Conservation (phyloP, 306 rosid genomes). For the Corylus americana region DNA sequence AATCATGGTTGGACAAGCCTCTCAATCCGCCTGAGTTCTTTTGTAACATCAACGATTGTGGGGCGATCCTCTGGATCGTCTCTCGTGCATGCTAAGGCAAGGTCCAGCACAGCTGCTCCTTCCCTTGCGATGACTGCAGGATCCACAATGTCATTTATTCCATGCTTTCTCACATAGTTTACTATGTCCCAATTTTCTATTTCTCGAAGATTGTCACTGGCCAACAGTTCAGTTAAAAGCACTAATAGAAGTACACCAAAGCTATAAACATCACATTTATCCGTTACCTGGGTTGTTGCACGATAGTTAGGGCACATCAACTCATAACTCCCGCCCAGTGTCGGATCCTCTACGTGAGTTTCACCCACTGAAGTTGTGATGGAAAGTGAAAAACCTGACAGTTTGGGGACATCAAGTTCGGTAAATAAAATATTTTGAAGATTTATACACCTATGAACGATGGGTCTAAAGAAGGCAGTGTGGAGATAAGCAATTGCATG, state of each 20-base stretch:
- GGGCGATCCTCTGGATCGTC: not conserved
- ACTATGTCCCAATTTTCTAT: not conserved
- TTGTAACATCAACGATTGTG: no score
- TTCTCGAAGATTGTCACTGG: no score
- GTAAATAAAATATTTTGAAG: not conserved
- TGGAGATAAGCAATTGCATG: no score
- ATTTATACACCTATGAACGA: no score
- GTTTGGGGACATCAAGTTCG: not conserved
- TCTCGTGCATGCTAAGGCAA: not conserved
- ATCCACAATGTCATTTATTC: not conserved
- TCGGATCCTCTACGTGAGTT: not conserved
- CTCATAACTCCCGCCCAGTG: no score
- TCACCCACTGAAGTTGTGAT: slow-evolving; percentile 8
- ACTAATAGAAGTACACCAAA: not conserved
- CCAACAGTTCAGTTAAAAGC: not conserved
- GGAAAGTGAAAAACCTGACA: not conserved
- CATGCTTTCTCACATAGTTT: not conserved
- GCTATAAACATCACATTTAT: slow-evolving; percentile 9
- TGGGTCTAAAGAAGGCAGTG: no score
- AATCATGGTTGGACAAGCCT: no score
- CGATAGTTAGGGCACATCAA: not conserved
- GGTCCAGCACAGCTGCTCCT: not conserved
- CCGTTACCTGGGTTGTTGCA: not conserved
- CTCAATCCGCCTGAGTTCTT: no score
- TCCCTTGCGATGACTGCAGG: not conserved